Evolutionary conservation across 768 basidiomycete species (phyloP), one percentile per base, ranked within the genome.

Genomic region (Suillus hirtellus): DNA sequence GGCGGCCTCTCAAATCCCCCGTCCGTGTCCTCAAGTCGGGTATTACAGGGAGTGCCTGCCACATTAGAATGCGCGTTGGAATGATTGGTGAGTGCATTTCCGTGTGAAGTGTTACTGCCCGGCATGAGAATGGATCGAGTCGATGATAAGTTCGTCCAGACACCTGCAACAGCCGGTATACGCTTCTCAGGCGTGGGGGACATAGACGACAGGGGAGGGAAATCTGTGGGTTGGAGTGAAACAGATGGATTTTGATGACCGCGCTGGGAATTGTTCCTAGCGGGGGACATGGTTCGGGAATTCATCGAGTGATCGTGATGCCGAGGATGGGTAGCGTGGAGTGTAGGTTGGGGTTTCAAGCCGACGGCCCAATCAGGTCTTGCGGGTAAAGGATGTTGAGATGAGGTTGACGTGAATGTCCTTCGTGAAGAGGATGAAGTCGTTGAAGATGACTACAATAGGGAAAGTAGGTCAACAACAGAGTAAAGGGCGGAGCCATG

Each of bases 301-400:
- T 72, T 72, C 49, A 73, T 68, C 15, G 73, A 68, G 67, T 82
- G 80, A 55, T 89, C 86, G 63, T 85, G 85, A 69, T 86, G 84
- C 11, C 86, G 81, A 27, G 76, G 64, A 34, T 77, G 77, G 1
- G 82, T 76, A 37, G 82, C 53, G 66, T 89, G 84, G 34, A 90
- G 74, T 14, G 86, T 89, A 35, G 88, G 87, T 64, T 91, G 88
- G 0, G 91, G 85, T 72, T 89, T 92, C 40, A 94, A 79, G 17
- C 91, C 91, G 4, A 94, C 90, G 19, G 93, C 92, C 93, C 93
- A 95, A 72, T 95, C 93, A 46, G 93, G 93, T 63, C 93, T 82
- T 2, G 91, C 78, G 4, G 93, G 93, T 44, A 95, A 81, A 15
- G 92, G 93, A 62, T 88, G 86, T 76, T 92, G 81, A 67, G 91